phyloP scores from a whole-genome alignment of 352 stramenopile species.

The Phytophthora vignae region DNA sequence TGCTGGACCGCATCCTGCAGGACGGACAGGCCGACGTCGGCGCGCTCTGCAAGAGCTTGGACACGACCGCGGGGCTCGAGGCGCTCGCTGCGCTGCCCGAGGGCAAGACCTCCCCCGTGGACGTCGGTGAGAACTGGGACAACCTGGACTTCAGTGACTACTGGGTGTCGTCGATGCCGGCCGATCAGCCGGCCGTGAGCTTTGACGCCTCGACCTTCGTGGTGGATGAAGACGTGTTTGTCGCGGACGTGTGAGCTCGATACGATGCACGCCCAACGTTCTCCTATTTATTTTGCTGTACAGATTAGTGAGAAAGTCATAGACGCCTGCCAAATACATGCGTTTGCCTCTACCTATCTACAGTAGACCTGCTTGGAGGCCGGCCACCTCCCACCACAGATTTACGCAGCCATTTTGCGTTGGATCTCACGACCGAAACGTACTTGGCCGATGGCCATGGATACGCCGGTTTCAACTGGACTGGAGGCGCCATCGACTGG shows the following conservation, averaged over 20 bases:
- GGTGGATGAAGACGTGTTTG: conserved; percentile 44
- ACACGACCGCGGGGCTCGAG: conserved; percentile 26
- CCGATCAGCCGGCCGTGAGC: conserved; percentile 24
- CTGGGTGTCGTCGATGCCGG: conserved; percentile 28
- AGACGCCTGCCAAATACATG: conserved; percentile 16
- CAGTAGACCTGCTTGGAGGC: background rate
- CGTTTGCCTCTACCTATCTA: background rate
- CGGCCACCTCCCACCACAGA: background rate
- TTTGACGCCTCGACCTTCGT: conserved; percentile 32
- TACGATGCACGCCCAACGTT: background rate
- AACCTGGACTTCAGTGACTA: conserved; percentile 37
- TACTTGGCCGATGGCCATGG: background rate
- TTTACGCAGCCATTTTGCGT: background rate
- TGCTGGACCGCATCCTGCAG: conserved; percentile 24
- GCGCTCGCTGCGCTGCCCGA: conserved; percentile 25
- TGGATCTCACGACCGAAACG: background rate
- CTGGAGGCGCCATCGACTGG: background rate
- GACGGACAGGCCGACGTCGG: conserved; percentile 23
- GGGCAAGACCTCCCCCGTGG: conserved; percentile 48
- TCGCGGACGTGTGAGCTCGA: conserved; percentile 38
- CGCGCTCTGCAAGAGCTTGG: conserved; percentile 24
- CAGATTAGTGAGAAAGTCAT: conserved; percentile 19
- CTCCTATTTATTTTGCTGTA: conserved; percentile 46
- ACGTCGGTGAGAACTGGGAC: conserved; percentile 47
- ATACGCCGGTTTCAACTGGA: background rate